A percentile compares a stretch with the other conserved stretches of the same genome.
Conservation (phyloP, 257 asterid species). For the Osmanthus fragrans region DNA sequence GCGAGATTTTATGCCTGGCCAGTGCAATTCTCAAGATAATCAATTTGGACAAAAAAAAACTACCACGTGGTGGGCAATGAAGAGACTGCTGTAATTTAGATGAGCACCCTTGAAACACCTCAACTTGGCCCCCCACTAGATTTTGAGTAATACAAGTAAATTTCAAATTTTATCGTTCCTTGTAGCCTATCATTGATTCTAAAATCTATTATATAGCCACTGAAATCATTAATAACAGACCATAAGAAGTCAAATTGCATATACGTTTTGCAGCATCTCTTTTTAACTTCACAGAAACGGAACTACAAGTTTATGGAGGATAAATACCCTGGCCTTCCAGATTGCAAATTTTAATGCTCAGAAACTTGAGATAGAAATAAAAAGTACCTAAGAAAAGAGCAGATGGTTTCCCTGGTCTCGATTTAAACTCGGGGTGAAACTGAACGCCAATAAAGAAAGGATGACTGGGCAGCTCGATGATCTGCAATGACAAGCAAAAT, state of each 20-base stretch:
- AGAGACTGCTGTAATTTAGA: not conserved
- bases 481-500: constrained; percentile 39
- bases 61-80: not conserved
- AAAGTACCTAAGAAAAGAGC: constrained; percentile 62
- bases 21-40: not conserved
- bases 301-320: too few species aligned
- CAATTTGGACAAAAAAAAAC: not conserved
- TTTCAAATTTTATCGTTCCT: not conserved
- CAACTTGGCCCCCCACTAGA: not conserved
- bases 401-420: constrained; percentile 78
- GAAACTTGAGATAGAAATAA: not conserved
- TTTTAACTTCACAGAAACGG: not conserved
- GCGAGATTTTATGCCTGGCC: not conserved
- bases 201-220: not conserved
- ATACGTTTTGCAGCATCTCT: not conserved
- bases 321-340: not conserved
- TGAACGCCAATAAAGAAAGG: constrained; percentile 75
- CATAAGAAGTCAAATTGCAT: not conserved
- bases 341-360: not conserved
- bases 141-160: not conserved
- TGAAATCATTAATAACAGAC: not conserved
- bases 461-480: constrained; percentile 64
- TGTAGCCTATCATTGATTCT: not conserved
- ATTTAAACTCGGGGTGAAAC: constrained; percentile 77
- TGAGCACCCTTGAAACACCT: too few species aligned